Evolutionary conservation across 2,329 filamentous ascomycete genomes (phyloP).

Genomic region (Colletotrichum cereale): DNA sequence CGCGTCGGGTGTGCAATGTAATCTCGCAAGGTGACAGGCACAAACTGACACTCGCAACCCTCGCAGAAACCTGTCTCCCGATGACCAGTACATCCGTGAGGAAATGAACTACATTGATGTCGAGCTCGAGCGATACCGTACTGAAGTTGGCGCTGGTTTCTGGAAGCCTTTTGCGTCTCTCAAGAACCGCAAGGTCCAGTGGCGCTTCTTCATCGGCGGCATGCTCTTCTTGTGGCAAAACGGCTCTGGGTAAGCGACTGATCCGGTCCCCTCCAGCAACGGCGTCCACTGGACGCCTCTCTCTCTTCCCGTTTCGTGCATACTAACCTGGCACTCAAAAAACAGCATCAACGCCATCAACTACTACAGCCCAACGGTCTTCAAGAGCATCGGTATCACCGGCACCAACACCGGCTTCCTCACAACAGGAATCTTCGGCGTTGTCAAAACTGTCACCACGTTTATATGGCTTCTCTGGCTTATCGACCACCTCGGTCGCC

Average conservation of each 20-base stretch:
- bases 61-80: conserved; percentile 58
- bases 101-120: conserved; percentile 79
- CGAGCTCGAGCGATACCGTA: conserved; percentile 74
- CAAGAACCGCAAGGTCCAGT: conserved; percentile 70
- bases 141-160: conserved; percentile 77
- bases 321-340: conserved; percentile 57
- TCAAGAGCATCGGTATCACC: conserved; percentile 64
- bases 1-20: background rate
- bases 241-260: conserved; percentile 55
- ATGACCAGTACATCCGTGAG: conserved; percentile 77
- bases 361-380: conserved; percentile 79
- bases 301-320: conserved; percentile 2
- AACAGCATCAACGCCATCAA: conserved; percentile 79
- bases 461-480: conserved; percentile 77
- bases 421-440: conserved; percentile 82
- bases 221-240: conserved; percentile 87
- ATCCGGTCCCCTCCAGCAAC: background rate
- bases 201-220: conserved; percentile 79
- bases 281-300: background rate
- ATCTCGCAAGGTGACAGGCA: background rate
- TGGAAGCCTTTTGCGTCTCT: conserved; percentile 77
- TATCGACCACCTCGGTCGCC: conserved; percentile 69
- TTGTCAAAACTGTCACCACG: conserved; percentile 79
- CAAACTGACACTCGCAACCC: conserved; percentile 48
- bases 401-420: conserved; percentile 60